Base-by-base conservation (phyloP, 257 asterid species). In the Nicotiana sylvestris region DNA sequence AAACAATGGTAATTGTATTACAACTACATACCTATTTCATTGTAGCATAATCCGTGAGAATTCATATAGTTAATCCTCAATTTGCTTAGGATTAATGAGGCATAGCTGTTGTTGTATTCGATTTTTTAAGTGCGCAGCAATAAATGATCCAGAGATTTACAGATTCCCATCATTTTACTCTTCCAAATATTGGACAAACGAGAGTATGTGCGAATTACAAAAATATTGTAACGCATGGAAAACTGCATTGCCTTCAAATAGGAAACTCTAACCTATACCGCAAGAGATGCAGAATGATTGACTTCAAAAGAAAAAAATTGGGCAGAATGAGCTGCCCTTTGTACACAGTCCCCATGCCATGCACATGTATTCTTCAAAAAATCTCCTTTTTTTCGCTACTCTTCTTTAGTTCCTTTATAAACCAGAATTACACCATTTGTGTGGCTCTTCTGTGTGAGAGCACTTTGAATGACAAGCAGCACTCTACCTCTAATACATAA, bases 301-400 rank as follows among this genome's bases (percentile, higher is more conserved):
- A 78, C 21, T 21, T 29, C 15, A 13, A 53, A 30, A 58, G 10
- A 15, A 9, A 46, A 32, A 86, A 56, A 3, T 80, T 17, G 11
- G 66, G 80, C 81, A 82, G 46, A 83, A 49, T 49, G 53, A 76
- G 4, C 72, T 77, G 62, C 9, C 70, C 77, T 83, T 66, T 39
- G 70, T 51, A 37, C 83, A 77, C 74, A 86, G 25, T 61, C 83
- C 83, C 88, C 84, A 80, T 82, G 86, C 61, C 72, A 49, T 82
- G 53, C 72, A 56, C 87, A 76, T 81, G 29, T 74, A 13, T 74
- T 43, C 79, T 74, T 72, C 35, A 46, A 21, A 46, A 21, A 72
- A 15, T 12, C 88, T 87, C 81, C 84, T 74, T 39, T 68, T 29
- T 82, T 84, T 82, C 81, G 69, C 70, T 33, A 67, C 81, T 27